Conservation (phyloP, 139 green algal genomes). For the Tetradesmus lagerheimii region DNA sequence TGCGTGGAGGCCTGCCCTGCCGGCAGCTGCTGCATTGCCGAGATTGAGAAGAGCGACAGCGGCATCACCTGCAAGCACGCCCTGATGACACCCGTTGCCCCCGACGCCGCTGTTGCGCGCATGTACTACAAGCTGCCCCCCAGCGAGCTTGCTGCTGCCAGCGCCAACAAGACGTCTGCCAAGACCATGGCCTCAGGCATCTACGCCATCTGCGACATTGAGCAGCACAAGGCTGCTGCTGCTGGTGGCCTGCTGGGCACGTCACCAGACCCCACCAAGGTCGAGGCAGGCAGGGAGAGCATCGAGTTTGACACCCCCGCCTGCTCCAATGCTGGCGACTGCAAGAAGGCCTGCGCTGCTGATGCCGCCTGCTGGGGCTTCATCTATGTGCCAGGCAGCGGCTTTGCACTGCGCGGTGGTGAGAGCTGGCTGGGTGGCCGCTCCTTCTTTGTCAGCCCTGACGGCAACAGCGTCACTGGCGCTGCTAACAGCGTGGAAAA, state of each 20-base stretch:
- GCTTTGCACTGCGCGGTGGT: constrained; percentile 7
- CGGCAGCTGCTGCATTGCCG: constrained; percentile 1
- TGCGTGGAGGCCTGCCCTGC: constrained; percentile 11
- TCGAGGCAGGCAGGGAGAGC: not conserved
- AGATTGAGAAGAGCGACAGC: not conserved
- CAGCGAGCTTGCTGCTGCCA: not conserved
- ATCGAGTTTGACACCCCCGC: not conserved
- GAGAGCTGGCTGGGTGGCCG: not conserved
- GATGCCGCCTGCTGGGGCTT: constrained; percentile 7
- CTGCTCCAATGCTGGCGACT: not conserved
- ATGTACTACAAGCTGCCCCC: constrained; percentile 4
- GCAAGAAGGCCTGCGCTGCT: not conserved
- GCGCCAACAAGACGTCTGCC: not conserved
- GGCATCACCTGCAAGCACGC: not conserved
- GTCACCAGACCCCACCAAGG: not conserved
- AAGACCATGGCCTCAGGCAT: constrained; percentile 7
- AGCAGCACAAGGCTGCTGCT: not conserved
- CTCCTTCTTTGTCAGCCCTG: constrained; percentile 4
- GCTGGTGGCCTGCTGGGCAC: not conserved
- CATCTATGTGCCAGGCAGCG: not conserved
- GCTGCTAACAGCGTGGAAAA: not conserved
- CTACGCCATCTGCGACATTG: constrained; percentile 11
- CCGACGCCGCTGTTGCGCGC: not conserved
- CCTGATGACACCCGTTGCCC: not conserved
- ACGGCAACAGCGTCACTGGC: not conserved